phyloP scores from a whole-genome alignment of 2,329 filamentous ascomycete species.

The Zymoseptoria tritici region DNA sequence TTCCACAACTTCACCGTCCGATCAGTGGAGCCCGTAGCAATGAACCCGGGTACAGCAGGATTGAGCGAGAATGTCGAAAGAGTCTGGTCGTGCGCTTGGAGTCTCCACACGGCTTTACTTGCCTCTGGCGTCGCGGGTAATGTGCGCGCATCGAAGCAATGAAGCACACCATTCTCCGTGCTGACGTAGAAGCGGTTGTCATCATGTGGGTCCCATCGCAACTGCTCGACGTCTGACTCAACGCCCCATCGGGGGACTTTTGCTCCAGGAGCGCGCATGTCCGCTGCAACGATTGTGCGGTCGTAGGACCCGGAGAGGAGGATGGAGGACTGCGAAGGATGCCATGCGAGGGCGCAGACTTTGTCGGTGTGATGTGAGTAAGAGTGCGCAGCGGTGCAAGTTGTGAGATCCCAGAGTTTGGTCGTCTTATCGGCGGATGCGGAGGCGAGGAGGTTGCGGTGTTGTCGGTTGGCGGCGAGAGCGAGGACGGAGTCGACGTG shows the following conservation, averaged over 20 bases:
- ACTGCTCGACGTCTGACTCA: constrained; percentile 88
- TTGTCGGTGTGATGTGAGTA: constrained; percentile 97
- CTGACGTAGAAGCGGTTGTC: constrained; percentile 87
- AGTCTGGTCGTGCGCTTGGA: constrained; percentile 91
- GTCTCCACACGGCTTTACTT: constrained; percentile 83
- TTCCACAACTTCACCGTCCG: constrained; percentile 97
- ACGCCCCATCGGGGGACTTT: constrained; percentile 82
- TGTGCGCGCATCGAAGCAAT: constrained; percentile 81
- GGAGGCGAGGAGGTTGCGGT: constrained; percentile 89
- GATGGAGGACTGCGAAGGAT: constrained; percentile 76
- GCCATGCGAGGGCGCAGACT: constrained; percentile 93
- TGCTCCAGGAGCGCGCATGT: constrained; percentile 88
- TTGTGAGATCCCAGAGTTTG: constrained; percentile 96
- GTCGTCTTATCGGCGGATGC: constrained; percentile 94
- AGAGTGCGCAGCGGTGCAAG: constrained; percentile 85
- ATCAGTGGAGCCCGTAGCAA: constrained; percentile 89
- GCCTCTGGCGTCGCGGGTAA: constrained; percentile 63
- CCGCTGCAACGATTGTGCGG: constrained; percentile 83
- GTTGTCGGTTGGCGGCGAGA: constrained; percentile 83
- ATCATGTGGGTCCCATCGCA: constrained; percentile 90
- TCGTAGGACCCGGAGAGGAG: constrained; percentile 93
- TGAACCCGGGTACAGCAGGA: constrained; percentile 77
- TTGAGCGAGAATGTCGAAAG: constrained; percentile 92
- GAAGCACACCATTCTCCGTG: constrained; percentile 83
- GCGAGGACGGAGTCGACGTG: constrained; percentile 92